Conservation (phyloP, 768 basidiomycete genomes). For the Suillus bovinus region DNA sequence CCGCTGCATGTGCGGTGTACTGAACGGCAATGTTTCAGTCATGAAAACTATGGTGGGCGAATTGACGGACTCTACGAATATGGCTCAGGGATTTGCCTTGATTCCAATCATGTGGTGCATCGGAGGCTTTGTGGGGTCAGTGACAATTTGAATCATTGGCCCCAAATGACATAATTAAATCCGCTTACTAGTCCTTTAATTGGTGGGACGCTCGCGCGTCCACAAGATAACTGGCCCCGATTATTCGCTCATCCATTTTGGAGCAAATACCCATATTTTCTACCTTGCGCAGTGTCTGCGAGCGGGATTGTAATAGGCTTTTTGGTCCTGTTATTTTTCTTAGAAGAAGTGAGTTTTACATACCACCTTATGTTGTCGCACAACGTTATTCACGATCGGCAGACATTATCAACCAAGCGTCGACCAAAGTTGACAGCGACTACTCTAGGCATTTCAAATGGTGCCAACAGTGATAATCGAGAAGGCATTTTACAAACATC, state of each 20-base stretch:
- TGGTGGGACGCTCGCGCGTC: constrained; percentile 56
- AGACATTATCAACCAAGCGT: constrained; percentile 5
- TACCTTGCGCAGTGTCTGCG: constrained; percentile 33
- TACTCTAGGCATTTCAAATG: constrained; percentile 9
- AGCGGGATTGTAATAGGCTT: constrained; percentile 15
- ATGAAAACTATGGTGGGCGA: constrained; percentile 74
- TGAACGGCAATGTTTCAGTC: constrained; percentile 49
- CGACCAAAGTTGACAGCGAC: neutral
- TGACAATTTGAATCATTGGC: neutral
- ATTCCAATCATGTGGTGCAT: constrained; percentile 30
- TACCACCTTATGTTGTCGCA: neutral
- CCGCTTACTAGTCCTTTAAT: constrained; percentile 42
- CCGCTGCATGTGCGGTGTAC: constrained; percentile 34
- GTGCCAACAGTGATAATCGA: constrained; percentile 15
- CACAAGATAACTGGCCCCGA: constrained; percentile 53
- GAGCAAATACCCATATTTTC: constrained; percentile 37
- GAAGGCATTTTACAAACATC: constrained; percentile 9
- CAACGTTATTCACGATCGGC: neutral
- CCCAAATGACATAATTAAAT: neutral
- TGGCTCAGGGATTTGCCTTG: constrained; percentile 36
- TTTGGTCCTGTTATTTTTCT: constrained; percentile 21
- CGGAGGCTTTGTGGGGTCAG: constrained; percentile 38
- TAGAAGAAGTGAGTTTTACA: constrained; percentile 32
- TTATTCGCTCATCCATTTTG: constrained; percentile 45
- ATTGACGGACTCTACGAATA: constrained; percentile 44